Evolutionary conservation across 139 green algal genomes (phyloP), one percentile per base, ranked within the genome.

Genomic region (Pleodorina starrii): DNA sequence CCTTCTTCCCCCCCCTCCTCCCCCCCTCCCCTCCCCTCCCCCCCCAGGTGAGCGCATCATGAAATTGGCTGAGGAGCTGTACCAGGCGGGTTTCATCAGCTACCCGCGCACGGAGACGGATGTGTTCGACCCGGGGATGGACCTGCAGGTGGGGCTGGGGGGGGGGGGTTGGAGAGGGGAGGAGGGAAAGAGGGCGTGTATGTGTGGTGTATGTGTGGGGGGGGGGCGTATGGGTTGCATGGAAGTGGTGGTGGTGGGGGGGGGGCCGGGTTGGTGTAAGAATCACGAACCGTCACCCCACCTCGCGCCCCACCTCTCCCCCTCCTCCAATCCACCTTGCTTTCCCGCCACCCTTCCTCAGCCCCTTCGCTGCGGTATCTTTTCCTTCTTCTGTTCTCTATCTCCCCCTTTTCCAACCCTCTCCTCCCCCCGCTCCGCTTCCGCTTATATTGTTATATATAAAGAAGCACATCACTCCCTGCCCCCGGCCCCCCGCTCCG

Each of bases 81-180:
- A 99, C 94, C 97, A 99, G 91, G 93, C 86, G 38, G 98, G 98
- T 40, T 99, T 95, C 94, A 96, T 99, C 43, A 97, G 90, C 90
- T 99, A 99, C 91, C 98, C 98, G 14, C 93, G 98, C 72, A 99
- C 98, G 42, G 98, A 99, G 90, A 99, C 98, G 12, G 96, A 99
- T 90, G 79, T 86, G 46, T 99, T 98, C 79, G 93, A 94, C 80
- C 87, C 92, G 23, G 93, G 86, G n/a, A 95, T 94, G 82, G 95
- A 99, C 90, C 88, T 99, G 14, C 69, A 51, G 93, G 94, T 95
- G 43, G 32, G 85, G 21, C 0, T 7, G 54, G 29, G 50, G 72
- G 27, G 72, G 32, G 76, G 44, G 35, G 27, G n/a, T n/a, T n/a
- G n/a, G n/a, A n/a, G n/a, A 35, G 44, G 73, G 63, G 9, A 57